Conservation (phyloP, 2,329 filamentous ascomycete species). For the Conoideocrella luteorostrata region DNA sequence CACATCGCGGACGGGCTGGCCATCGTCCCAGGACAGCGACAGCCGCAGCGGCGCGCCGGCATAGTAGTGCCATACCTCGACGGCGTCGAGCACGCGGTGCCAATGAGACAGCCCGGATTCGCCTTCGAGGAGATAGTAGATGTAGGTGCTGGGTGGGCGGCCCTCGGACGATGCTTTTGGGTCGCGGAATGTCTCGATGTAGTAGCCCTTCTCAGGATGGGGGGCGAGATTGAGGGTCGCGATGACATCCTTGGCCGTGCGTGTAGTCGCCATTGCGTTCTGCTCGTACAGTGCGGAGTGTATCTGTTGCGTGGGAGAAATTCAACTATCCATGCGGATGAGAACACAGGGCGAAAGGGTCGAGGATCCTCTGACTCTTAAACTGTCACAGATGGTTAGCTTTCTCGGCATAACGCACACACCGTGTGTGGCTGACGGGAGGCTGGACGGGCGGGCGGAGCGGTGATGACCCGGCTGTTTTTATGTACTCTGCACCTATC, state of each 20-base stretch:
- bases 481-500: no score
- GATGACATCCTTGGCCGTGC: constrained; percentile 37
- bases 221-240: constrained; percentile 33
- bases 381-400: no score
- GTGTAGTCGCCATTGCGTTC: neutral
- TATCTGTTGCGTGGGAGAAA: neutral
- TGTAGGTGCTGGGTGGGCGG: constrained; percentile 41
- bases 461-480: no score
- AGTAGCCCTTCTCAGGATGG: constrained; percentile 44
- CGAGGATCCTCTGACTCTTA: no score
- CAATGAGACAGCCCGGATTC: constrained; percentile 36
- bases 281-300: neutral
- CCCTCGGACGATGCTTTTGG: constrained; percentile 12
- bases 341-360: no score
- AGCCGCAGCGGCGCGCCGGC: constrained; percentile 43
- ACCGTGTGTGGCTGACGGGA: no score
- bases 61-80: constrained; percentile 48
- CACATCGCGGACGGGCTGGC: constrained; percentile 25
- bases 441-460: no score
- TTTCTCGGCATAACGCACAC: no score
- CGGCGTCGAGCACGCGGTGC: constrained; percentile 42
- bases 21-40: constrained; percentile 37
- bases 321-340: no score
- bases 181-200: constrained; percentile 40
- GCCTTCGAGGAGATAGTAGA: constrained; percentile 47